These are phyloP conservation scores for Pseudocercospora pini-densiflorae DNA, from an alignment of 2,329 filamentous ascomycete species.

Conservation along the genomic window DNA sequence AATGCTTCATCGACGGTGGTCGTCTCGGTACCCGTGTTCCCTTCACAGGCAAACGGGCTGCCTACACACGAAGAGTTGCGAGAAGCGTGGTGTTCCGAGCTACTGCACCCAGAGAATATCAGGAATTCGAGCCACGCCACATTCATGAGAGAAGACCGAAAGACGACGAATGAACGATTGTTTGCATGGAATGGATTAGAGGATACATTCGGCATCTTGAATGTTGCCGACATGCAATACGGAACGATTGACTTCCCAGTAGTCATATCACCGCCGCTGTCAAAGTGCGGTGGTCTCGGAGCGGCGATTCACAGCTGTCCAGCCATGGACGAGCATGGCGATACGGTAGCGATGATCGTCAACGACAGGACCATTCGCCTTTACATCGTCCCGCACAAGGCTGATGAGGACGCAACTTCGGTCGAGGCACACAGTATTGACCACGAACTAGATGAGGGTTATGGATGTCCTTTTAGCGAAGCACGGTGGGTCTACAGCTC, in stretches of 20 bases:
- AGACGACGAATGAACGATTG: constrained; percentile 39
- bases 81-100: constrained; percentile 45
- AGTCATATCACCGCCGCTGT: constrained; percentile 43
- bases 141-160: constrained; percentile 40
- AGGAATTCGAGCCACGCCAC: constrained; percentile 44
- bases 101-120: constrained; percentile 44
- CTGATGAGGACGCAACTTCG: constrained; percentile 33
- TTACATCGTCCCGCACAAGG: constrained; percentile 41
- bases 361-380: constrained; percentile 44
- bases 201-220: constrained; percentile 43
- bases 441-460: constrained; percentile 44
- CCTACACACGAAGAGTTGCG: constrained; percentile 43
- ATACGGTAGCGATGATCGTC: constrained; percentile 44
- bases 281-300: constrained; percentile 43
- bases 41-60: constrained; percentile 34
- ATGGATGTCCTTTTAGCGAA: constrained; percentile 44
- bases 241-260: constrained; percentile 44
- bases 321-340: constrained; percentile 42
- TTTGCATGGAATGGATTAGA: constrained; percentile 45
- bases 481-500: constrained; percentile 42
- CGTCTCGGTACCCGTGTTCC: constrained; percentile 43
- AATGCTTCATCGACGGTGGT: constrained; percentile 42
- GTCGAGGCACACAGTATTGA: constrained; percentile 45
- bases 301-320: constrained; percentile 44
- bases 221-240: constrained; percentile 41